Conservation (phyloP, 352 stramenopile species). For the Globisporangium splendens region DNA sequence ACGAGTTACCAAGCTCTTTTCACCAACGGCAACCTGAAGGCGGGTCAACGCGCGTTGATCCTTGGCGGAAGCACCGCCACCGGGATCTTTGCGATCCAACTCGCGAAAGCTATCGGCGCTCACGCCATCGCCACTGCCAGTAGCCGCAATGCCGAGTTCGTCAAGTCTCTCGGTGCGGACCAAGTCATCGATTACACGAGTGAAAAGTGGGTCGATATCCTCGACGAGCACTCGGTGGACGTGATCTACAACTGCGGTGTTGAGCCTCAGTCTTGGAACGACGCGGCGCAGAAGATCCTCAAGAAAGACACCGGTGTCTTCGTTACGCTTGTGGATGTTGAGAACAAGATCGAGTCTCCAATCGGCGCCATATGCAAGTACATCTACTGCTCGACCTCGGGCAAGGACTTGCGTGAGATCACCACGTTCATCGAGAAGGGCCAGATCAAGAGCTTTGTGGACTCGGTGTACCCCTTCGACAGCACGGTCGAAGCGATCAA, state of each 20-base stretch:
- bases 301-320: conserved; percentile 26
- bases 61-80: conserved; percentile 19
- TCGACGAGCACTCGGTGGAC: conserved; percentile 24
- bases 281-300: conserved; percentile 26
- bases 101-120: conserved; percentile 17
- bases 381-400: conserved; percentile 1
- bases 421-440: conserved; percentile 1
- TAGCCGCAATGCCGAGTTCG: conserved; percentile 28
- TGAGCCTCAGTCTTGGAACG: conserved; percentile 26
- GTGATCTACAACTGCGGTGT: conserved; percentile 29
- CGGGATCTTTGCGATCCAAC: conserved; percentile 24
- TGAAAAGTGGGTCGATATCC: conserved; percentile 25
- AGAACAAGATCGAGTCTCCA: conserved; percentile 31
- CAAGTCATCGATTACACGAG: conserved; percentile 66
- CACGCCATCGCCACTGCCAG: conserved; percentile 19
- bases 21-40: conserved; percentile 16
- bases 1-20: conserved; percentile 24
- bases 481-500: conserved; percentile 5
- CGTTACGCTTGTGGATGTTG: conserved; percentile 24
- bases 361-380: conserved; percentile 31
- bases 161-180: conserved; percentile 40
- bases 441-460: not conserved
- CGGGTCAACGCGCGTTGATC: conserved; percentile 25
- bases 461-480: conserved; percentile 9
- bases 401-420: conserved; percentile 3